phyloP scores from a whole-genome alignment of 1,139 yeast genomes.

The Debaryomyces sp. region DNA sequence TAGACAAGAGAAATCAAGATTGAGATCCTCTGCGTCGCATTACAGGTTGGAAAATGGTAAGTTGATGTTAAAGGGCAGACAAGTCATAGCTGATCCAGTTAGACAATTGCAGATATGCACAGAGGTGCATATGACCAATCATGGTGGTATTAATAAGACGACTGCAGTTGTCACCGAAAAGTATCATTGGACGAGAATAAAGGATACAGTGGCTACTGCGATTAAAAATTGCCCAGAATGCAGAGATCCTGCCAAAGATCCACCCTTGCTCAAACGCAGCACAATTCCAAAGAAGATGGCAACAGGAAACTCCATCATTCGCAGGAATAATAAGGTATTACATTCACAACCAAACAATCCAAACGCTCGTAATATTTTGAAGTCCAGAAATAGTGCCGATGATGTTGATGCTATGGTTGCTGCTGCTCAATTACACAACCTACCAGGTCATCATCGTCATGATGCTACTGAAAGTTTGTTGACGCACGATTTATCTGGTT shows the following conservation, averaged over 20 bases:
- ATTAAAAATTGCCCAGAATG: slow-evolving; percentile 79
- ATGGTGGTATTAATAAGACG: slow-evolving; percentile 90
- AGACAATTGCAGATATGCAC: slow-evolving; percentile 76
- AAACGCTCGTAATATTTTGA: slow-evolving; percentile 24
- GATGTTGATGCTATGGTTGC: slow-evolving; percentile 42
- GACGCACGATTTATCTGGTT: slow-evolving; percentile 42
- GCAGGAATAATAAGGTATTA: slow-evolving; percentile 18
- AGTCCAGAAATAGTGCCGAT: slow-evolving; percentile 25
- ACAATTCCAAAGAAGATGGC: slow-evolving; percentile 24
- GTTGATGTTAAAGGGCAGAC: slow-evolving; percentile 75
- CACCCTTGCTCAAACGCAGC: slow-evolving; percentile 31
- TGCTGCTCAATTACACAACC: slow-evolving; percentile 35
- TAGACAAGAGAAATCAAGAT: slow-evolving; percentile 80
- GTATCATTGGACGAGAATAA: slow-evolving; percentile 90
- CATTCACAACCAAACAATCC: slow-evolving; percentile 25
- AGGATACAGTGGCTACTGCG: slow-evolving; percentile 82
- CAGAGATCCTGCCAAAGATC: slow-evolving; percentile 45
- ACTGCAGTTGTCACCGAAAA: slow-evolving; percentile 76
- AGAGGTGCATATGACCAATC: slow-evolving; percentile 66
- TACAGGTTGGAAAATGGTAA: slow-evolving; percentile 73
- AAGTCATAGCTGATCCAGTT: slow-evolving; percentile 76
- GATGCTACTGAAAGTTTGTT: slow-evolving; percentile 30
- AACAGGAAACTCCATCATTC: slow-evolving; percentile 10
- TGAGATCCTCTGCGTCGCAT: slow-evolving; percentile 80
- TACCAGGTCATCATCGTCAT: slow-evolving; percentile 30